Evolutionary conservation across 495 filamentous ascomycete genomes (phyloP).

Genomic region (Neurospora sp.): DNA sequence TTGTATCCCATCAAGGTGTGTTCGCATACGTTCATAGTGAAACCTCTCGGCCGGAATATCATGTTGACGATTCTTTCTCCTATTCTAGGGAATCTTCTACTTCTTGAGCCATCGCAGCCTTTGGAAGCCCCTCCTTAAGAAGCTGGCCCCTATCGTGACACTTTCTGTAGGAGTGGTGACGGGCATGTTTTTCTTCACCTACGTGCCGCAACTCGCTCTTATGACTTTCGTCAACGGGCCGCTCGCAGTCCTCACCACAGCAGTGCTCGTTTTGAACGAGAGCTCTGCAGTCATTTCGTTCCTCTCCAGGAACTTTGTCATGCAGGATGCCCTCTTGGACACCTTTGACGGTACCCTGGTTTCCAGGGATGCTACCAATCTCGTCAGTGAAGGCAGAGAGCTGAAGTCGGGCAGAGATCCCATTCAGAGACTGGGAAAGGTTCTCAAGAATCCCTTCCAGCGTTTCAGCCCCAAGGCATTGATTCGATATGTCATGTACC

Average conservation of each 20-base stretch:
- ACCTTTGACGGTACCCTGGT: constrained; percentile 82
- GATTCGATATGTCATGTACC: constrained; percentile 61
- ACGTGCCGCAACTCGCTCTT: constrained; percentile 76
- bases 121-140: constrained; percentile 60
- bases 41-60: neutral
- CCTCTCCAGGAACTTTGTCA: constrained; percentile 62
- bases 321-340: constrained; percentile 73
- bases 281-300: constrained; percentile 67
- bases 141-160: constrained; percentile 56
- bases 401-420: constrained; percentile 51
- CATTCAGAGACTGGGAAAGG: constrained; percentile 62
- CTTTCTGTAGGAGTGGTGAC: constrained; percentile 57
- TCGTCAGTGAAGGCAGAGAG: constrained; percentile 66
- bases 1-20: constrained; percentile 74
- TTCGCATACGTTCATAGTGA: neutral
- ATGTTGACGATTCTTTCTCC: neutral
- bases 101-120: constrained; percentile 55
- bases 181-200: constrained; percentile 83
- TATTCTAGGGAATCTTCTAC: constrained; percentile 56
- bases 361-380: constrained; percentile 37
- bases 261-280: constrained; percentile 71
- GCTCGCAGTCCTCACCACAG: constrained; percentile 65
- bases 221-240: constrained; percentile 80
- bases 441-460: constrained; percentile 58
- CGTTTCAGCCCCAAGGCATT: constrained; percentile 55